Evolutionary conservation across 169 alveolate species (phyloP), one percentile per base, ranked within the genome.

Genomic region (Besnoitia besnoiti): DNA sequence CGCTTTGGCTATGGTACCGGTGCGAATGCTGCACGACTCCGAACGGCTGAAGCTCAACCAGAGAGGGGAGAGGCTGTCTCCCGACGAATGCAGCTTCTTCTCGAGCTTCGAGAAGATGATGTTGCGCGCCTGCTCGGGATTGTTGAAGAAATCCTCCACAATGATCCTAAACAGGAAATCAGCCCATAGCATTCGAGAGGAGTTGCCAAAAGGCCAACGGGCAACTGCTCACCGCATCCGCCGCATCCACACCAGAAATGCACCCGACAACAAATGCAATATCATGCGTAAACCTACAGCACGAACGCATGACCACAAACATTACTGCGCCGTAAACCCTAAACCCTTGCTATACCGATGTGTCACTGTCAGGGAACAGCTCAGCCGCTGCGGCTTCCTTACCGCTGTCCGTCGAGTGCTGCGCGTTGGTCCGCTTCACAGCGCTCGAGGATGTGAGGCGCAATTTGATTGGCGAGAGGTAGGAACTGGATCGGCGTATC

Each of bases 21-120:
- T 77, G 50, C 87, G 87, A 27, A 77, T 77, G 59, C 87, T 77
- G 87, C 87, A 77, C 24, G 49, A 40, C 44, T 77, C 87, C 14
- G 61, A 2, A 21, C 87, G 87, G 87, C 37, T 44, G 59, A 14
- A 42, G 35, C 61, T 24, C 40, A 77, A 30, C 61, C 59, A 77
- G 44, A 77, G 40, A 39, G n/a, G n/a, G 87, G 55, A 37, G 39
- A 16, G 19, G 87, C 55, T 16, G 87, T 33, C 4, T 3, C 12
- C 40, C 55, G 87, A 5, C 87, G 59, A 39, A 8, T 4, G 16
- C 19, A 40, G 61, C 40, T 77, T 37, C 35, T 30, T 21, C 16
- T 2, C 49, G 35, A 77, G 49, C 61, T 77, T 19, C 19, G 19
- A 51, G 37, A 77, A 55, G 16, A 44, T 44, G 40, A 3, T 21